A percentile compares a stretch with the other conserved stretches of the same genome.
phyloP scores from a whole-genome alignment of 495 filamentous ascomycete species.

The Beverwykella pulmonaria region DNA sequence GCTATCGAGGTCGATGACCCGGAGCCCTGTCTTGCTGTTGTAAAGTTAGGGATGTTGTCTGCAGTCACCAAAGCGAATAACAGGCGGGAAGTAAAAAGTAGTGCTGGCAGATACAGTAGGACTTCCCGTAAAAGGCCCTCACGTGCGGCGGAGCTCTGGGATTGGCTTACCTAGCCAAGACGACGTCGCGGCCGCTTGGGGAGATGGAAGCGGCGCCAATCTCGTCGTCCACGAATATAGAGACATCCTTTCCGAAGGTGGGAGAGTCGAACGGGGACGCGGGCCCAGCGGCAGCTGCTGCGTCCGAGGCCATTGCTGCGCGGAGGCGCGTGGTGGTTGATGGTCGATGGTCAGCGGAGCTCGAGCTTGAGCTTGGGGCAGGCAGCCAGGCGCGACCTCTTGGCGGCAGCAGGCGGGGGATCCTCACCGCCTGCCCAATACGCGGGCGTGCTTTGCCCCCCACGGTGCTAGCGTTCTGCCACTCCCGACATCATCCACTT shows the following conservation, averaged over 20 bases:
- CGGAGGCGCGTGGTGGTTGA: background rate
- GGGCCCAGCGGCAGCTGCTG: conserved; percentile 7
- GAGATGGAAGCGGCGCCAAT: conserved; percentile 83
- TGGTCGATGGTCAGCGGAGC: background rate
- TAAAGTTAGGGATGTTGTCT: no score
- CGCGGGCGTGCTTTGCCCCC: background rate
- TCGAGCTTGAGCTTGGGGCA: background rate
- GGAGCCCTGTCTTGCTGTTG: conserved; percentile 71
- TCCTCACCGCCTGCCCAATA: conserved; percentile 1
- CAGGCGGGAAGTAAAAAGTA: no score
- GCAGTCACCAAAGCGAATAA: no score
- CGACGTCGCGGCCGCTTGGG: conserved; percentile 88
- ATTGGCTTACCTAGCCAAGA: conserved; percentile 76
- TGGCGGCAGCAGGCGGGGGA: background rate
- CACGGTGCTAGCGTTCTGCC: background rate
- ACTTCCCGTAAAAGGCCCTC: no score
- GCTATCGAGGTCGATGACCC: conserved; percentile 91
- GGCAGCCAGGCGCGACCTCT: background rate
- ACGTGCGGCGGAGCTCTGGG: background rate
- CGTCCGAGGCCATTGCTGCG: conserved; percentile 2
- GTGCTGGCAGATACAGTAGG: no score
- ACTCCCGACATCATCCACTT: conserved; percentile 5
- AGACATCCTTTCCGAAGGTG: conserved; percentile 82
- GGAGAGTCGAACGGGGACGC: conserved; percentile 77
- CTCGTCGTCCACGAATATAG: conserved; percentile 78